Percentiles rank a stretch among this genome's conserved stretches.
phyloP scores from a whole-genome alignment of 768 basidiomycete genomes.

The Russula griseocarnosa region DNA sequence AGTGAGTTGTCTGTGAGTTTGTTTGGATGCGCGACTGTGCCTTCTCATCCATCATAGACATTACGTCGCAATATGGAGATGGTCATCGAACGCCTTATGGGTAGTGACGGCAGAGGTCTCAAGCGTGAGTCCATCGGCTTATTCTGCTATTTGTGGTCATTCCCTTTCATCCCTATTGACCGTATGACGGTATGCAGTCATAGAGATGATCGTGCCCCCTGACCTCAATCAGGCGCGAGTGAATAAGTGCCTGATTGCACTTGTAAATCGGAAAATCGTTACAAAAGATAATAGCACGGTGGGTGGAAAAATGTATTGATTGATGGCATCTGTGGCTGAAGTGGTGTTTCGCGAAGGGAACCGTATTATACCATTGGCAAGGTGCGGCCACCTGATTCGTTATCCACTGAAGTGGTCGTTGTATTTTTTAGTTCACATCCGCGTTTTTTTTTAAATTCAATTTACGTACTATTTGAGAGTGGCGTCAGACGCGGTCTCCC shows the following conservation, averaged over 20 bases:
- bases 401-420: background rate
- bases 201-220: conserved; percentile 71
- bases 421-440: background rate
- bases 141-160: background rate
- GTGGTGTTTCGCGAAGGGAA: conserved; percentile 43
- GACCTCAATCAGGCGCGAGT: conserved; percentile 87
- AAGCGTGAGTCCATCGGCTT: conserved; percentile 46
- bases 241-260: conserved; percentile 88
- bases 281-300: conserved; percentile 58
- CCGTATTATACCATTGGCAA: conserved; percentile 67
- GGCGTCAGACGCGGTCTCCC: background rate
- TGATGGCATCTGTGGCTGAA: background rate
- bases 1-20: conserved; percentile 42
- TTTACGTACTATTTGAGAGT: background rate
- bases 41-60: conserved; percentile 41
- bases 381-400: conserved; percentile 39
- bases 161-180: background rate
- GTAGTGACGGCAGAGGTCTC: conserved; percentile 54
- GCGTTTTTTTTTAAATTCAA: background rate
- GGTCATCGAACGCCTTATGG: conserved; percentile 74
- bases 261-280: conserved; percentile 84
- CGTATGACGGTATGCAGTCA: conserved; percentile 44
- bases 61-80: conserved; percentile 75
- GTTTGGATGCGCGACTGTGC: background rate
- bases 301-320: conserved; percentile 7